Evolutionary conservation across 1,139 yeast genomes (phyloP).

Genomic region (Geotrichum siamense): DNA sequence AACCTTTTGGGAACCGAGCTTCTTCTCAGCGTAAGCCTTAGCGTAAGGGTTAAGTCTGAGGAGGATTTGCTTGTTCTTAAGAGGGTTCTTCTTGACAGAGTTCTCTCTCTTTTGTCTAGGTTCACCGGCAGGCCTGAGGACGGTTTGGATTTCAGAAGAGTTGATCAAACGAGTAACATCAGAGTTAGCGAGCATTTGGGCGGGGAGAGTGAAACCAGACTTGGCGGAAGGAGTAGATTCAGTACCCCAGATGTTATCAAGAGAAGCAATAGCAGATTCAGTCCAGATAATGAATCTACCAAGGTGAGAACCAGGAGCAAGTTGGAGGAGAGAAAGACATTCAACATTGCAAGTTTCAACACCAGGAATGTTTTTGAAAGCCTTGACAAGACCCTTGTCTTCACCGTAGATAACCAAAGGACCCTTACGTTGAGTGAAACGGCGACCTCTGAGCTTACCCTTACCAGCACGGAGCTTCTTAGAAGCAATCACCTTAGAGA

Average conservation of each 20-base stretch:
- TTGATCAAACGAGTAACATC: constrained; percentile 96
- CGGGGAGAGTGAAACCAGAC: constrained; percentile 87
- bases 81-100: constrained; percentile 99
- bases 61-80: constrained; percentile 98
- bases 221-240: constrained; percentile 79
- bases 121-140: constrained; percentile 94
- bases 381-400: constrained; percentile 97
- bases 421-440: constrained; percentile 99
- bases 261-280: constrained; percentile 93
- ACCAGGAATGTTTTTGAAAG: constrained; percentile 99
- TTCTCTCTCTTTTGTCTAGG: constrained; percentile 88
- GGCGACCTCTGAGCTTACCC: constrained; percentile 99
- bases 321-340: constrained; percentile 92
- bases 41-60: constrained; percentile 99
- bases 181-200: constrained; percentile 89
- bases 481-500: constrained; percentile 96
- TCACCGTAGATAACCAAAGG: constrained; percentile 97
- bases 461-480: constrained; percentile 99
- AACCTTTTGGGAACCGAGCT: constrained; percentile 80
- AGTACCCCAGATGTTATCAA: constrained; percentile 97
- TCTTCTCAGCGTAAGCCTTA: constrained; percentile 88
- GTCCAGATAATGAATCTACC: constrained; percentile 99
- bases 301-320: constrained; percentile 99
- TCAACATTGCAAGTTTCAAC: constrained; percentile 94
- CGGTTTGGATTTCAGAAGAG: constrained; percentile 98